Base-by-base conservation (phyloP, 1,139 yeast genomes). In the Hyphopichia fennica region DNA sequence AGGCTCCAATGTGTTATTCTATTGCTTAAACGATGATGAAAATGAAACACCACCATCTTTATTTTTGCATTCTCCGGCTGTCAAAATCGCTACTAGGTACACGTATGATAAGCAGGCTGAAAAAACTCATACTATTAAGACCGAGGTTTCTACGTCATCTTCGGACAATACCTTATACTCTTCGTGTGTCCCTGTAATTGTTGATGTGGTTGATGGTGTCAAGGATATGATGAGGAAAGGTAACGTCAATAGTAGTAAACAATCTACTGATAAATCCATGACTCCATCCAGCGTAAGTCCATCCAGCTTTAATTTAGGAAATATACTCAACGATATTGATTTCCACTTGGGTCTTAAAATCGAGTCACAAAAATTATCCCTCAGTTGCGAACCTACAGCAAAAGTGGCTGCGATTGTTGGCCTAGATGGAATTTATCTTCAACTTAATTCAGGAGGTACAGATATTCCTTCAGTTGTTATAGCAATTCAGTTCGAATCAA, bases 331-430 rank as follows among this genome's bases (percentile, higher is more conserved):
- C 22, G 76, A 78, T 25, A 63, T 86, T 45, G 91, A 87, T 51
- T 56, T 90, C 19, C 83, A 81, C 44, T 61, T 87, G 41, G 82
- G 85, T 1, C 53, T 90, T 4, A 69, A 79, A 39, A 76, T 91
- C 39, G 89, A 84, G 23, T 78, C 82, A 31, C 98, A 93, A 57
- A 79, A 77, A 40, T 60, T 93, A 25, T 78, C 87, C 3, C 69
- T 93, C 41, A 86, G 96, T 51, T 93, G 98, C 71, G 93, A 87
- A 48, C 98, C 99, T 0, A 83, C 84, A 13, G 98, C 98, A 0
- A 88, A 87, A 57, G 95, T 93, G 1, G 91, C 90, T 29, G 95
- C 97, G 0, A 78, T 87, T 25, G 84, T 89, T 19, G 86, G 88
- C 2, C 58, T 85, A 32, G 86, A 82, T 27, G 83, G 84, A 0